Percentiles rank a stretch among this genome's conserved stretches.
These are phyloP conservation scores for Musa balbisiana DNA, from an alignment of 202 grass and related monocot species.

Conservation along the genomic window DNA sequence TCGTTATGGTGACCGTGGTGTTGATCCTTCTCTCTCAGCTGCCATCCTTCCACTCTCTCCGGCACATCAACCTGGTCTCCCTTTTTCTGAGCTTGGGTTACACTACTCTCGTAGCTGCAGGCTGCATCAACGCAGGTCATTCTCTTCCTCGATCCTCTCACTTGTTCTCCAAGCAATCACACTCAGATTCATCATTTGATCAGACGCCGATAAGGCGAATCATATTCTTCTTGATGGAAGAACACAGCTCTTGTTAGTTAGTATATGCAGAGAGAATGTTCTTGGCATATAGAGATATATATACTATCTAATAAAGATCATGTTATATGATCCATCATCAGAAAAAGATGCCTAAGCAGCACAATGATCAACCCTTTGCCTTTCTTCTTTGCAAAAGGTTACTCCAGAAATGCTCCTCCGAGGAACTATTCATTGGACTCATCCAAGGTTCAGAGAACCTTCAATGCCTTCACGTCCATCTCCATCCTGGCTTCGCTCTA, in stretches of 20 bases:
- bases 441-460: slow-evolving; percentile 46
- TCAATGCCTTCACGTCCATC: slow-evolving; percentile 75
- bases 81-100: slow-evolving; percentile 75
- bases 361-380: not conserved
- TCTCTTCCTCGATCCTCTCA: not conserved
- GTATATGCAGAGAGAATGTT: no score
- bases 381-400: slow-evolving; percentile 38
- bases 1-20: slow-evolving; percentile 64
- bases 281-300: no score
- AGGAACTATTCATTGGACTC: slow-evolving; percentile 77
- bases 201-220: not conserved
- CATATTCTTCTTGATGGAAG: no score
- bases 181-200: not conserved
- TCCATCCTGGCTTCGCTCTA: slow-evolving; percentile 84
- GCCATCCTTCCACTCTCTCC: slow-evolving; percentile 91
- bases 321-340: no score
- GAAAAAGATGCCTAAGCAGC: no score
- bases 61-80: slow-evolving; percentile 79
- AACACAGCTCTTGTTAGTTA: no score
- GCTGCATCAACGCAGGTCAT: slow-evolving; percentile 81
- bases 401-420: slow-evolving; percentile 42
- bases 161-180: not conserved
- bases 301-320: no score
- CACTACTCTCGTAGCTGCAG: slow-evolving; percentile 58
- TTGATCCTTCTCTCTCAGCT: slow-evolving; percentile 81